Base-by-base conservation (phyloP, 2,329 filamentous ascomycete species). In the Penicillium frequentans region DNA sequence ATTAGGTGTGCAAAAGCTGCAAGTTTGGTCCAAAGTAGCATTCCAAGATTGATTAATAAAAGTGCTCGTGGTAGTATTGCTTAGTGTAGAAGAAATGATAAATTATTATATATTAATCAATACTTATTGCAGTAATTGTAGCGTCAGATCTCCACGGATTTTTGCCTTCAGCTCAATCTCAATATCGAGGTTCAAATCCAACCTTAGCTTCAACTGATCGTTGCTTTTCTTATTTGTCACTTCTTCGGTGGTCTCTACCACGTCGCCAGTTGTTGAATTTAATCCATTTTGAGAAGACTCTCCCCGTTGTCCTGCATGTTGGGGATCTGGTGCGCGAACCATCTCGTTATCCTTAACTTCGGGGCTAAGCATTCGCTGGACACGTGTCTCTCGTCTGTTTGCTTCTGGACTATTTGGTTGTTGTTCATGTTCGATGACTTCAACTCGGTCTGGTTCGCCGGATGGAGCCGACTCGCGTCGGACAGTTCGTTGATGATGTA, bases 161-260 rank as follows among this genome's bases (percentile, higher is more conserved):
- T 58, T 58, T 13, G 56, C 56, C 42, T 58, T 58, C 23, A 58
- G 24, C 37, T 58, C 42, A 39, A 58, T 49, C 21, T 58, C 56
- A 26, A 58, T 10, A 26, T 58, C 56, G 29, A 58, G 52, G 35
- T 58, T 55, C 21, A 58, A 24, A 35, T 58, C 56, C 52, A 58
- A 23, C 43, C 56, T 54, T 33, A 58, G 35, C 29, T 13, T 55
- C 31, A 58, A 49, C 37, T 55, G 47, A 52, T 52, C 44, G 9
- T 52, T 47, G 27, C 44, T 5, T 21, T 21, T 21, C 10, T 9
- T 23, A 42, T 23, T 14, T 14, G 19, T 23, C 19, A 23, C 39
- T 21, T 21, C 19, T 23, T 42, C 39, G 19, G 39, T 42, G 2
- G 39, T 42, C 39, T 42, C 39, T 23, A 42, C 6, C 11, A 42